phyloP scores from a whole-genome alignment of 2,329 filamentous ascomycete species.

The Thyridium curvatum region DNA sequence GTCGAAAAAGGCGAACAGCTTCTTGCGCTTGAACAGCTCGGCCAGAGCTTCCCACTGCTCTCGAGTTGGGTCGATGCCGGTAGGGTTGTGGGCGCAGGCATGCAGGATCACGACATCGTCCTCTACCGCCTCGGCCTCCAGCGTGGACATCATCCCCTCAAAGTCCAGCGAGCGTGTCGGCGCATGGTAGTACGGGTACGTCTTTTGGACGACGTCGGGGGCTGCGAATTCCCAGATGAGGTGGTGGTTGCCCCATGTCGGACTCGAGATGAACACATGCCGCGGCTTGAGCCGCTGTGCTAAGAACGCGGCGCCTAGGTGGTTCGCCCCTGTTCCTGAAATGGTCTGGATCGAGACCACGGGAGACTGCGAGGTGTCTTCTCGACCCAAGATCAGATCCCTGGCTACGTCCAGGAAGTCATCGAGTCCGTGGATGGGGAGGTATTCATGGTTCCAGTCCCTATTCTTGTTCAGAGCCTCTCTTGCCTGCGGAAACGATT shows the following conservation, averaged over 20 bases:
- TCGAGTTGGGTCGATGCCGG: conserved; percentile 29
- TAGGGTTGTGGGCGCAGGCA: conserved; percentile 36
- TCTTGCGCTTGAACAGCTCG: conserved; percentile 10
- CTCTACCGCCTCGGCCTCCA: conserved; percentile 16
- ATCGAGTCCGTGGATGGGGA: conserved; percentile 23
- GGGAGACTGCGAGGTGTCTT: too few species aligned
- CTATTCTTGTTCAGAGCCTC: too few species aligned
- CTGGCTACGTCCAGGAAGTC: conserved; percentile 19
- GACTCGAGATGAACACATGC: conserved; percentile 16
- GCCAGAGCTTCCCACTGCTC: conserved; percentile 23
- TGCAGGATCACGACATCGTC: conserved; percentile 27
- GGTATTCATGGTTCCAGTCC: conserved; percentile 21
- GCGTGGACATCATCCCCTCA: conserved; percentile 16
- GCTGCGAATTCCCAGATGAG: conserved; percentile 20
- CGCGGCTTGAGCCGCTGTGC: too few species aligned
- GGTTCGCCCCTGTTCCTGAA: too few species aligned
- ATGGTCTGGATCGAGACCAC: too few species aligned
- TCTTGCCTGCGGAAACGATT: conserved; percentile 1
- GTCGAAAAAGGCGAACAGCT: conserved; percentile 23
- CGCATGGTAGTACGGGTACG: conserved; percentile 29
- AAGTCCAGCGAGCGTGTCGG: conserved; percentile 23
- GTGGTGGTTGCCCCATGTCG: conserved; percentile 35
- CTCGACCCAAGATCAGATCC: conserved; percentile 12
- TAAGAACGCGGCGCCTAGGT: too few species aligned
- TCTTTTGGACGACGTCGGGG: conserved; percentile 22